phyloP scores from a whole-genome alignment of 345 rosid genomes.

The Turritis glabra region DNA sequence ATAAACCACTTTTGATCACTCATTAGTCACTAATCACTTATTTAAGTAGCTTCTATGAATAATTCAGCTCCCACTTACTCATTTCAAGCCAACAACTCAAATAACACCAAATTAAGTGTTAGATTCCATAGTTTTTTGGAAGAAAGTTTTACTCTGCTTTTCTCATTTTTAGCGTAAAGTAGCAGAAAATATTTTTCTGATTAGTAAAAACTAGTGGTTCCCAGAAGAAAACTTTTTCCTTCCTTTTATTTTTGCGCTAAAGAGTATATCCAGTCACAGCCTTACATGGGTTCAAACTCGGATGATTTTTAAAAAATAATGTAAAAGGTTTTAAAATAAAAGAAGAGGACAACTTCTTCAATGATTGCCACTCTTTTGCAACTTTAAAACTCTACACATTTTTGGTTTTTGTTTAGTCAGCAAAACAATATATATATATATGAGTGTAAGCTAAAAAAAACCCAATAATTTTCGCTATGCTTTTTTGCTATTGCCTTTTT shows the following conservation, averaged over 20 bases:
- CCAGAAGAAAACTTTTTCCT: no score
- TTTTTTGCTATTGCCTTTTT: neutral
- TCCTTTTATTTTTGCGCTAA: no score
- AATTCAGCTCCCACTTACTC: constrained; percentile 47
- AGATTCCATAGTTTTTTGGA: neutral
- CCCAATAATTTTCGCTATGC: neutral
- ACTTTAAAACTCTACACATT: neutral
- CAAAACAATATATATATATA: neutral
- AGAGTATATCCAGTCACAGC: no score
- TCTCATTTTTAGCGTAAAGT: no score
- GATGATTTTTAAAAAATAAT: neutral
- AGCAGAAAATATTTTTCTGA: no score
- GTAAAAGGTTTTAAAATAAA: constrained; percentile 6
- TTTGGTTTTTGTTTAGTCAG: neutral
- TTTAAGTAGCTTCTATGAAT: constrained; percentile 27
- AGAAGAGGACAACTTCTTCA: constrained; percentile 41
- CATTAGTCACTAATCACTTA: constrained; percentile 20
- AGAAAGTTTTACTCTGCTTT: no score
- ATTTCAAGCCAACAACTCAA: constrained; percentile 37
- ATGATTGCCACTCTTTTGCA: constrained; percentile 58
- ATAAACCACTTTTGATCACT: constrained; percentile 37
- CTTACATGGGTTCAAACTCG: constrained; percentile 1
- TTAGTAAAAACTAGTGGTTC: no score
- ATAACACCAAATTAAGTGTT: constrained; percentile 30
- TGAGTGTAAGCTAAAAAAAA: neutral